phyloP scores from a whole-genome alignment of 2,329 filamentous ascomycete genomes.

The Lachnellula occidentalis region DNA sequence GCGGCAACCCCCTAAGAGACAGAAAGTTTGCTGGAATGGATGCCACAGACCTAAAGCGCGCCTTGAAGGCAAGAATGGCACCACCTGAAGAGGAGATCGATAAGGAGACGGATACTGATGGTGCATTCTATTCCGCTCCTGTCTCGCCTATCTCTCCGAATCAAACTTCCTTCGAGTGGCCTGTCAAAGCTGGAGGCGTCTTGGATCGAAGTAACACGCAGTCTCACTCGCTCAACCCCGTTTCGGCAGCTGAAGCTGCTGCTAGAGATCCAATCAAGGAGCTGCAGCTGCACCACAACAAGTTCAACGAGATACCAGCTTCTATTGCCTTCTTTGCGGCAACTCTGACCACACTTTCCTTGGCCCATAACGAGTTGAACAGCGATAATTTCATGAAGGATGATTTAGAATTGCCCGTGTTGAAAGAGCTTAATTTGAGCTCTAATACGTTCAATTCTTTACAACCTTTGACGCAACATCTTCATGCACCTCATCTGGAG shows the following conservation, averaged over 20 bases:
- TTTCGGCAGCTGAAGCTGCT: slow-evolving; percentile 51
- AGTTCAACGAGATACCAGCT: slow-evolving; percentile 62
- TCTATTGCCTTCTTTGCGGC: slow-evolving; percentile 66
- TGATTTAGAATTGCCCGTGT: slow-evolving; percentile 61
- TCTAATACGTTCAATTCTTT: slow-evolving; percentile 70
- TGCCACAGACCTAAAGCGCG: slow-evolving; percentile 75
- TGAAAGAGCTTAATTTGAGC: slow-evolving; percentile 72
- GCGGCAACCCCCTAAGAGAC: slow-evolving; percentile 85
- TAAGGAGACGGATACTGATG: slow-evolving; percentile 32
- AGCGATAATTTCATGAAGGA: slow-evolving; percentile 61
- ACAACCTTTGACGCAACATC: slow-evolving; percentile 55
- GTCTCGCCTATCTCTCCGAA: slow-evolving; percentile 22
- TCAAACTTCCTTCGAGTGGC: slow-evolving; percentile 26
- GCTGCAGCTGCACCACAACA: slow-evolving; percentile 72
- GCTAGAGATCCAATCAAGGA: slow-evolving; percentile 46
- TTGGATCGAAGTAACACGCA: slow-evolving; percentile 66
- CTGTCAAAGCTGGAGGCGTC: slow-evolving; percentile 40
- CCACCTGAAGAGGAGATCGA: slow-evolving; percentile 36
- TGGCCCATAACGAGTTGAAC: slow-evolving; percentile 69
- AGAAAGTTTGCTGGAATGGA: slow-evolving; percentile 78
- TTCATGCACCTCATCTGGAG: slow-evolving; percentile 69
- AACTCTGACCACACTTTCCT: slow-evolving; percentile 64
- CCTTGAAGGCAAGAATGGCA: slow-evolving; percentile 61
- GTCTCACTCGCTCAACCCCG: slow-evolving; percentile 53
- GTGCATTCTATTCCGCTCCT: slow-evolving; percentile 24